Evolutionary conservation across 305 asterid genomes (phyloP), one percentile per base, ranked within the genome.

Genomic region (Solanum aculeatissimum): DNA sequence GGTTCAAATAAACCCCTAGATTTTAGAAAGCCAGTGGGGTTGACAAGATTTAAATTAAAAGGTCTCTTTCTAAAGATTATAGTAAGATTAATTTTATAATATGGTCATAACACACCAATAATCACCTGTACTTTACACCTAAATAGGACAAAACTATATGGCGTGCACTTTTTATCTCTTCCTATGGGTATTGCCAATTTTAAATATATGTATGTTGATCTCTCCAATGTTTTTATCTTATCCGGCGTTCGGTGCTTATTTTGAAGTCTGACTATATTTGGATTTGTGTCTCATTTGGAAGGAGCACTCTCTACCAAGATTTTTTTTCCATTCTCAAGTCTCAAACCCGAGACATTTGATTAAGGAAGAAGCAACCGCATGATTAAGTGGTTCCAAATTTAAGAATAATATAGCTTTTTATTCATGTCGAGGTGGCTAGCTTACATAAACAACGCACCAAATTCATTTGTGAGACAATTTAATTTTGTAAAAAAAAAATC

Each of bases 301-400:
- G 38, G 6, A 32, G 4, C 38, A 32, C 38, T 32, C 6, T 6
- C 38, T 32, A 32, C 1, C 38, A 32, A 32, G 1, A 32, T 3
- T 4, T 32, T 32, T 32, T 32, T 32, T 32, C 1, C 38, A 32
- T 32, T 1, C 4, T 1, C 38, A 32, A 32, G 4, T 0, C 38
- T 32, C 38, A 6, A 32, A 32, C 4, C 4, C 6, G 1, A n/a
- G n/a, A n/a, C n/a, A n/a, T n/a, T n/a, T n/a, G n/a, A n/a, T n/a
- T n/a, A n/a, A n/a, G n/a, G n/a, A n/a, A n/a, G n/a, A n/a, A n/a
- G n/a, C n/a, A n/a, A n/a, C n/a, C n/a, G n/a, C n/a, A n/a, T n/a
- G 87, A 85, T 89, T 85, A 81, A 85, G 91, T 25, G 25, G 45
- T 14, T 74, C 14, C 60, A 45, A 23, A 25, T 23, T 71, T 15